Conservation (phyloP, 257 asterid species). For the Nicotiana obtusifolia region DNA sequence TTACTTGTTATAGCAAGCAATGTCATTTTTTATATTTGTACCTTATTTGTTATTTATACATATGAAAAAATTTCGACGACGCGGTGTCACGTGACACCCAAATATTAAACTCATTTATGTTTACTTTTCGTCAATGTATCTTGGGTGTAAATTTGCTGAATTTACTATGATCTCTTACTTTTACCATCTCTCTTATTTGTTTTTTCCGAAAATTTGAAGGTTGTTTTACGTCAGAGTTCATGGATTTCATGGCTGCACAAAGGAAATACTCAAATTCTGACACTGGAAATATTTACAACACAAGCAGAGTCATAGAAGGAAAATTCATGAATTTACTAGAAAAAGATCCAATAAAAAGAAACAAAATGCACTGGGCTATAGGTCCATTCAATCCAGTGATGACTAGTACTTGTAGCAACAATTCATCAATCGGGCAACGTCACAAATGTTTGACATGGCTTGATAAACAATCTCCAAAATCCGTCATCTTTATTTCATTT, state of each 20-base stretch:
- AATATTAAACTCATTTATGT: no score
- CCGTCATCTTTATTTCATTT: conserved; percentile 39
- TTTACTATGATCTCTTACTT: neutral
- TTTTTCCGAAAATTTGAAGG: neutral
- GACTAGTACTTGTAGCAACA: neutral
- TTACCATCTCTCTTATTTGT: neutral
- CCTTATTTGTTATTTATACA: no score
- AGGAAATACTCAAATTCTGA: conserved; percentile 22
- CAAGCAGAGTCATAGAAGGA: conserved; percentile 47
- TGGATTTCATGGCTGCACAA: conserved; percentile 29
- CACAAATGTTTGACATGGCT: conserved; percentile 51
- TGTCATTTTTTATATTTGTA: no score
- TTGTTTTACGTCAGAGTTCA: conserved; percentile 42
- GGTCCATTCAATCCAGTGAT: conserved; percentile 65
- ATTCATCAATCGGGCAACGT: neutral
- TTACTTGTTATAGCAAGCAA: no score
- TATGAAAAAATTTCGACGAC: no score
- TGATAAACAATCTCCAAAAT: conserved; percentile 23
- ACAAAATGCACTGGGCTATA: conserved; percentile 51
- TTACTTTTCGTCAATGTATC: no score
- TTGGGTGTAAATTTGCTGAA: no score
- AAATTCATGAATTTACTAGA: conserved; percentile 35
- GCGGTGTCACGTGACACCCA: no score
- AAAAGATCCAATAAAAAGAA: conserved; percentile 23
- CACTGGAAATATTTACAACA: conserved; percentile 58